These are phyloP conservation scores for Chenopodium berlandieri DNA, from an alignment of 148 eudicot genomes.

Conservation along the genomic window DNA sequence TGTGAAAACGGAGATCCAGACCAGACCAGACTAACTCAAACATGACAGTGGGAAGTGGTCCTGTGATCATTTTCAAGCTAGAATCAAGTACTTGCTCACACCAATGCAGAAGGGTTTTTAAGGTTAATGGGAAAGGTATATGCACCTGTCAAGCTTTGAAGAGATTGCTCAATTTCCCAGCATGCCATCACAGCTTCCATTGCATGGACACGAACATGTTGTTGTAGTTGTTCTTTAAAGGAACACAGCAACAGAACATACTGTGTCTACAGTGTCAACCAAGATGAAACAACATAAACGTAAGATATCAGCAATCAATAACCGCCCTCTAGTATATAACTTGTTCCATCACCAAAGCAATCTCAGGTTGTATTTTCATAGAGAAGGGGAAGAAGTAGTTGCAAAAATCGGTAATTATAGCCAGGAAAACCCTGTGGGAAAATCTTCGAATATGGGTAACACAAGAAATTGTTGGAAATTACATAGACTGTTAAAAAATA, in stretches of 20 bases:
- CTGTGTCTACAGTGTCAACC: constrained; percentile 54
- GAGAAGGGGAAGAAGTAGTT: not conserved
- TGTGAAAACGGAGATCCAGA: not conserved
- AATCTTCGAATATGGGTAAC: not conserved
- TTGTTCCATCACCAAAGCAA: not conserved
- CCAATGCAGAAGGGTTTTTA: not conserved
- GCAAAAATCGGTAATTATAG: not conserved
- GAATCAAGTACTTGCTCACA: not conserved
- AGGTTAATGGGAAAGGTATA: not conserved
- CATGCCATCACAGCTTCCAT: constrained; percentile 99
- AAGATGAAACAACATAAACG: not conserved
- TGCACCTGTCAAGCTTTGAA: constrained; percentile 89
- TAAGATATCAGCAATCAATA: not conserved
- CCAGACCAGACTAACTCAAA: constrained; percentile 6
- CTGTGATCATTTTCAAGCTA: constrained; percentile 2
- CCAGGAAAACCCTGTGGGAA: not conserved
- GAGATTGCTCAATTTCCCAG: constrained; percentile 96
- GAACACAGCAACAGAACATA: constrained; percentile 85
- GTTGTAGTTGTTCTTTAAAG: constrained; percentile 88
- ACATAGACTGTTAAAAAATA: not conserved
- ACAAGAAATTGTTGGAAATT: not conserved
- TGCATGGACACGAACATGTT: constrained; percentile 95
- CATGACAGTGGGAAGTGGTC: not conserved
- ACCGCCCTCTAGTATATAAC: not conserved
- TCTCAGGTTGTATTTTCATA: not conserved